Evolutionary conservation across 345 rosid species (phyloP), one percentile per base, ranked within the genome.

Genomic region (Eucalyptus shirleyi): DNA sequence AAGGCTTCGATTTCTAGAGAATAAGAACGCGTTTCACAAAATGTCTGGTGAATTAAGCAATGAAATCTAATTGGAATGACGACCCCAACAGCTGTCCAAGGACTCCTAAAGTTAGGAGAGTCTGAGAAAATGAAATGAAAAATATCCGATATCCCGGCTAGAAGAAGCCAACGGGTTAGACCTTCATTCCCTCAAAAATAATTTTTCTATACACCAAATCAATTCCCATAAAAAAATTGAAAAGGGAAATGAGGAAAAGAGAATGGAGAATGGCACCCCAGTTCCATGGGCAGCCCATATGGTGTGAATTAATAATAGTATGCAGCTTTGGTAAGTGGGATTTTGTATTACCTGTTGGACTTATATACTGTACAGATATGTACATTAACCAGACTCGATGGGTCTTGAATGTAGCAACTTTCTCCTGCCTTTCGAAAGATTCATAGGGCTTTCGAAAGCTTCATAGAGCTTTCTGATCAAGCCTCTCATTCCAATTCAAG

Each of bases 401-500:
- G 83, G 83, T 19, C 8, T 72, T 37, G 45, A 72, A 37, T 72
- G 45, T 37, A 21, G 28, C 7, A 72, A 72, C 83, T 6, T 72
- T 19, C 80, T 8, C 87, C 83, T 32, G 50, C 42, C 69, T 90
- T n/a, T 90, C 65, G 62, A 86, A 60, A 49, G 23, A 4, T 2
- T 94, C 91, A 95, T 51, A 96, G 94, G 88, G 98, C 99, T 92
- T 95, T 97, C 90, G 1, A 86, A 60, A 49, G 21, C 44, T 19
- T 94, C 91, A 95, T 53, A 96, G 94, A 86, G 98, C 99, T 93
- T 95, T 97, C 90, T 98, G 99, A 93, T 97, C 99, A 26, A 95
- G 93, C 86, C 99, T 96, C 89, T 98, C 99, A 50, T 98, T 98
- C 99, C 98, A 98, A 93, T 98, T 98, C 85, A 98, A 93, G 94